Evolutionary conservation across 1,284 basidiomycete species (phyloP), one percentile per base, ranked within the genome.

Genomic region (Tausonia pullulans): DNA sequence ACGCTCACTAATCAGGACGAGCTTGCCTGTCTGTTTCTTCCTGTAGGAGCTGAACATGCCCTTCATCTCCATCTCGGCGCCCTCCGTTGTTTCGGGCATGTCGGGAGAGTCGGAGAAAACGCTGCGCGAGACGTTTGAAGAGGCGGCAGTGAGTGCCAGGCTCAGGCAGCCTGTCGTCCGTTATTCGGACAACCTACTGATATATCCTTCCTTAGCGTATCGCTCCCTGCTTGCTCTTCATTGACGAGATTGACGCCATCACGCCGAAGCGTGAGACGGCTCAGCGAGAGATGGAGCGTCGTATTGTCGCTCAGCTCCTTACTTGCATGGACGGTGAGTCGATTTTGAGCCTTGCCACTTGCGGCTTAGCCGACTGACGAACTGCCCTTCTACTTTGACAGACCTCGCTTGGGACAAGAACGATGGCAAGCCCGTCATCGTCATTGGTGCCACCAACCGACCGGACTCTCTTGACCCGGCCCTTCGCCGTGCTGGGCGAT

Each of bases 201-300:
- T 5, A 1, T 46, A 4, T 57, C 10, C n/a, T 8, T 39, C 55
- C 16, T 6, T 6, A 43, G 9, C 48, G 9, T 43, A 80, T 88
- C 27, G 91, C 93, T 0, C 93, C 92, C 0, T 94, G 90, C 71
- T 78, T 97, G 2, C 76, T 96, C 4, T 97, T 97, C 77, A 89
- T 97, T 59, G 95, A 98, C 75, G 95, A 98, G 75, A 96, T 98
- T 48, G 95, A 98, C 72, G 92, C 95, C 5, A 96, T 98, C 70
- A 98, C 94, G 0, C 92, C 92, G 0, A 98, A 98, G 77, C 81
- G 95, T 67, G 95, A 98, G 78, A 98, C 89, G 68, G 95, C 95
- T 0, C 92, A 95, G 72, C 79, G 95, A 67, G 95, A 98, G 78
- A 98, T 98, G 95, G 95, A 98, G 72, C 80, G 94, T 53, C 82